phyloP scores from a whole-genome alignment of 495 filamentous ascomycete species.

The Tuber umbilicatum region DNA sequence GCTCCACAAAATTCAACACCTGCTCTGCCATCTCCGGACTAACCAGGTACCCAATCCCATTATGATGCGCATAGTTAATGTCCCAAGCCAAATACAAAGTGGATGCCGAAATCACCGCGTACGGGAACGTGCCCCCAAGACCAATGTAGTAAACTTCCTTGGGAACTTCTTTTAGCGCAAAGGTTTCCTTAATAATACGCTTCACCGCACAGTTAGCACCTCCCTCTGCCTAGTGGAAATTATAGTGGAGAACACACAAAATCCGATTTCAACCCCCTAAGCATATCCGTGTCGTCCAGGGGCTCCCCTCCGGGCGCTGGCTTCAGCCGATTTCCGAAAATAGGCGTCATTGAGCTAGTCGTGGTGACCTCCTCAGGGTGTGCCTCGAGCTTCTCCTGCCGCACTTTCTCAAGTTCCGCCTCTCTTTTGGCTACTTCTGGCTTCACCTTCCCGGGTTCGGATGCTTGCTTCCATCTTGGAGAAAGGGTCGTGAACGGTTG shows the following conservation, averaged over 20 bases:
- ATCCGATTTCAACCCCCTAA: slow-evolving; percentile 63
- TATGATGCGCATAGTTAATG: slow-evolving; percentile 57
- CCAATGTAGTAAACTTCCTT: slow-evolving; percentile 74
- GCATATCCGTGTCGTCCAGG: slow-evolving; percentile 55
- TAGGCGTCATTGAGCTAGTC: slow-evolving; percentile 52
- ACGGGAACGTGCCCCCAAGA: slow-evolving; percentile 82
- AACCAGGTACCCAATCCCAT: slow-evolving; percentile 60
- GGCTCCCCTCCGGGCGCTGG: slow-evolving; percentile 34
- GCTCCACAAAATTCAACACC: slow-evolving; percentile 74
- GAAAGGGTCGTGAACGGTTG: not conserved
- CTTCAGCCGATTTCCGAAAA: slow-evolving; percentile 47
- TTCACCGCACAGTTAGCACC: slow-evolving; percentile 42
- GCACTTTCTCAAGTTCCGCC: slow-evolving; percentile 36
- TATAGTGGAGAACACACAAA: slow-evolving; percentile 53
- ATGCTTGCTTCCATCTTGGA: not conserved
- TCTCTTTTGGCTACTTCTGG: not conserved
- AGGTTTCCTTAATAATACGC: slow-evolving; percentile 81
- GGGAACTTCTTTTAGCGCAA: slow-evolving; percentile 69
- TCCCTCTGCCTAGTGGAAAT: not conserved
- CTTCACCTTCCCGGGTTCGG: not conserved
- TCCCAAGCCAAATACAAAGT: slow-evolving; percentile 84
- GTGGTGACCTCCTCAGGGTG: slow-evolving; percentile 55
- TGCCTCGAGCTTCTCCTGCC: slow-evolving; percentile 49
- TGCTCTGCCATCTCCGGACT: slow-evolving; percentile 64
- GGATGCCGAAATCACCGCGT: slow-evolving; percentile 75